These are phyloP conservation scores for Yamadazyma triangularis DNA, from an alignment of 1,139 yeast genomes.

Conservation along the genomic window DNA sequence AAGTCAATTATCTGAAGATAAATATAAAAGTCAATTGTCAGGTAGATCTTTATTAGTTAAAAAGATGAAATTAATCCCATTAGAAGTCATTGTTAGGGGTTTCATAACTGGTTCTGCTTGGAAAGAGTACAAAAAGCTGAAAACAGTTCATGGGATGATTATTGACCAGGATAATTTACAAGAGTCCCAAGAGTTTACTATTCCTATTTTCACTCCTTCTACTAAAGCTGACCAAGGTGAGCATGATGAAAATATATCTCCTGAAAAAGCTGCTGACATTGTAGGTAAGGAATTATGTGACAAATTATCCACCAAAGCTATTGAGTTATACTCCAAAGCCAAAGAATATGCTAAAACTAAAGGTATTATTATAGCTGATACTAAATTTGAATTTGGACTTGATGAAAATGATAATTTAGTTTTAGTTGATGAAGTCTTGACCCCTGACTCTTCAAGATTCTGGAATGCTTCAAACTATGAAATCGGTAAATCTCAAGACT, in stretches of 20 bases:
- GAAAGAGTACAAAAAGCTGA: slow-evolving; percentile 77
- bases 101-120: slow-evolving; percentile 97
- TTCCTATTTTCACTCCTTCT: slow-evolving; percentile 91
- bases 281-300: slow-evolving; percentile 73
- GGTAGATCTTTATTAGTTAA: slow-evolving; percentile 80
- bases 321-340: slow-evolving; percentile 73
- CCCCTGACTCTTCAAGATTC: slow-evolving; percentile 97
- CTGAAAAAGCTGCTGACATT: slow-evolving; percentile 74
- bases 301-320: slow-evolving; percentile 55
- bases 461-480: slow-evolving; percentile 72
- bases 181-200: slow-evolving; percentile 77
- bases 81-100: slow-evolving; percentile 96
- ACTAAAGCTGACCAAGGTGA: slow-evolving; percentile 98
- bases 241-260: slow-evolving; percentile 93
- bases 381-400: slow-evolving; percentile 94
- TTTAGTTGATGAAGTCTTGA: slow-evolving; percentile 91
- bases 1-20: slow-evolving; percentile 47
- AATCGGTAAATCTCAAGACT: slow-evolving; percentile 79
- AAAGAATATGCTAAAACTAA: slow-evolving; percentile 75
- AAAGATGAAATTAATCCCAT: slow-evolving; percentile 80
- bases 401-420: slow-evolving; percentile 62
- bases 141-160: slow-evolving; percentile 82
- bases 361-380: slow-evolving; percentile 95
- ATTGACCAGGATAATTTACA: slow-evolving; percentile 52
- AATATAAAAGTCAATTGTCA: slow-evolving; percentile 60